Evolutionary conservation across 1,284 basidiomycete genomes (phyloP), one percentile per base, ranked within the genome.

Genomic region (Vanrija humicola): DNA sequence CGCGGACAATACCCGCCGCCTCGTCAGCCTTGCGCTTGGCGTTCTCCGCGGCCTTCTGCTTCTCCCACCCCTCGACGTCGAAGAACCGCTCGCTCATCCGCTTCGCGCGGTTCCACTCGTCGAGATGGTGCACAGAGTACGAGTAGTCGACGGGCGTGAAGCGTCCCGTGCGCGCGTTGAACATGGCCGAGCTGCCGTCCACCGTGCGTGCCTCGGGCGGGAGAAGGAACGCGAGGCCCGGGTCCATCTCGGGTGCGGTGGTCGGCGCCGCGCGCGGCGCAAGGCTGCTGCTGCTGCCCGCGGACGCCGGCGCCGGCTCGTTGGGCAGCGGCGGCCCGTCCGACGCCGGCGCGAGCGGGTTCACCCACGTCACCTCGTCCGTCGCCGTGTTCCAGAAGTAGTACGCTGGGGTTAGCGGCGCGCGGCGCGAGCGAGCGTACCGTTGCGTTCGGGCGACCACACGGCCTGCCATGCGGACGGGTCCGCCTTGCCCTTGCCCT

Each of bases 61-160:
- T 66, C 75, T 92, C 87, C 89, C 89, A 94, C 48, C 82, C 83
- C 15, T 83, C 82, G 28, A 90, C 86, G 67, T 94, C 90, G 65
- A 93, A 94, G 75, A 90, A 94, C 62, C 89, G 88, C 68, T 85
- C 83, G 76, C 86, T 89, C 86, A 92, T 92, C 50, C 90, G 81
- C 70, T 88, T 88, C 66, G 85, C 84, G 19, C 89, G 82, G 64
- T 90, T 89, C 64, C 84, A 89, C 73, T 93, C 90, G 38, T 85
- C 87, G 46, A 93, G 72, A 70, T 91, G 88, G 1, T 83, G 79
- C 2, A 89, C 87, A 50, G 87, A 83, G 52, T 70, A 70, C 25
- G 55, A 52, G 45, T 69, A 68, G 55, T 73, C 64, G 28, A 61
- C 59, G 6, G 82, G 79, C 3, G 89, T 79, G 66, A 92, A 92